Evolutionary conservation across 2,329 filamentous ascomycete genomes (phyloP).

Genomic region (Apiospora saccharicola): DNA sequence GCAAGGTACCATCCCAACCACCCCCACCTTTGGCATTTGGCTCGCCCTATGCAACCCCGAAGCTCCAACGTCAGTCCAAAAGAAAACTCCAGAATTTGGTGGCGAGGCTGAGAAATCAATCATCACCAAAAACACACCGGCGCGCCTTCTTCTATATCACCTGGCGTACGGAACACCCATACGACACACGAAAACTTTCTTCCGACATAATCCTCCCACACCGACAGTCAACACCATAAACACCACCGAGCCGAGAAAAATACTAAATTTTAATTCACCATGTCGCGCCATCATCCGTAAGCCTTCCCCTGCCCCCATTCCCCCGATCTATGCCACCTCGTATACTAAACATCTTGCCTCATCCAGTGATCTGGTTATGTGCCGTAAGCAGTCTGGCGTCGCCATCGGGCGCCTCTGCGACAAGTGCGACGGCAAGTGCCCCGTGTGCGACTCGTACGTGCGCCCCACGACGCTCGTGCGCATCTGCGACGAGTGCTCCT

Average conservation of each 20-base stretch:
- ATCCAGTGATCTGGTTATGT: slow-evolving; percentile 88
- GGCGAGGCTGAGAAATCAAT: slow-evolving; percentile 56
- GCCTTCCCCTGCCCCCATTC: slow-evolving; percentile 40
- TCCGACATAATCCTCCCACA: slow-evolving; percentile 18
- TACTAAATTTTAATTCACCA: slow-evolving; percentile 48
- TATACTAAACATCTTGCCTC: slow-evolving; percentile 38
- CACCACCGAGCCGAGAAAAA: slow-evolving; percentile 3
- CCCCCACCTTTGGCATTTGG: not conserved
- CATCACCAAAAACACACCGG: slow-evolving; percentile 26
- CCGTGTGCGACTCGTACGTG: slow-evolving; percentile 98
- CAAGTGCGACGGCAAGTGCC: slow-evolving; percentile 99
- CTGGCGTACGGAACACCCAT: slow-evolving; percentile 15
- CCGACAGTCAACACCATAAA: not conserved
- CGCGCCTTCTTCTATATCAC: slow-evolving; percentile 27
- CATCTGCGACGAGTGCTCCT: slow-evolving; percentile 99
- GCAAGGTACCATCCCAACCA: slow-evolving; percentile 6
- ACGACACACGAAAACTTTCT: not conserved
- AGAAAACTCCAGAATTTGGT: slow-evolving; percentile 31
- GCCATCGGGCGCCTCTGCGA: slow-evolving; percentile 98
- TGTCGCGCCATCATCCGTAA: slow-evolving; percentile 95
- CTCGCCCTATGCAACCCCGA: not conserved
- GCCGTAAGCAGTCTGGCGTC: slow-evolving; percentile 97
- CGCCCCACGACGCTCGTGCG: slow-evolving; percentile 95
- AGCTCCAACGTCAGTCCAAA: slow-evolving; percentile 1
- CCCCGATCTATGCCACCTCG: slow-evolving; percentile 3